These are phyloP conservation scores for Aspergillus campestris DNA, from an alignment of 495 filamentous ascomycete species.

Conservation along the genomic window DNA sequence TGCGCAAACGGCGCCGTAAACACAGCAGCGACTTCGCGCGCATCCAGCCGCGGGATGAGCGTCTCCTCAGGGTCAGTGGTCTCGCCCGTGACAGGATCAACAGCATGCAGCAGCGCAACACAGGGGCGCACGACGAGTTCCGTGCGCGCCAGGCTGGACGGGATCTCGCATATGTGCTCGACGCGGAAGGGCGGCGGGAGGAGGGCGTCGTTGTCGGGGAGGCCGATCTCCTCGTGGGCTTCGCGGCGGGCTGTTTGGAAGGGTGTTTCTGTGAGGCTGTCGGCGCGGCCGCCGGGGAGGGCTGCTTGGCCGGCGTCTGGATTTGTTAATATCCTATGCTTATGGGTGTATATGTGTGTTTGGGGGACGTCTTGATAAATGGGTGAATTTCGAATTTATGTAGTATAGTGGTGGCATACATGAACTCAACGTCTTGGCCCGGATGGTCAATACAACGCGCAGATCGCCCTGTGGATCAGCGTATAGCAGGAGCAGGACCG, in stretches of 20 bases:
- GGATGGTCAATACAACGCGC: conserved; percentile 77
- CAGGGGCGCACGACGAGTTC: conserved; percentile 78
- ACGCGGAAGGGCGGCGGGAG: conserved; percentile 65
- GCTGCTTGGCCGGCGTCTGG: conserved; percentile 68
- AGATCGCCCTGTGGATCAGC: conserved; percentile 70
- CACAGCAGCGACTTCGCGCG: conserved; percentile 82
- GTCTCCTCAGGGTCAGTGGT: conserved; percentile 52
- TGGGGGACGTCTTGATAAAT: not conserved
- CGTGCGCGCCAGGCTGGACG: conserved; percentile 69
- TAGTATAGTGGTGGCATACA: conserved; percentile 26
- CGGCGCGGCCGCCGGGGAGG: conserved; percentile 65
- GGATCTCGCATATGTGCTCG: conserved; percentile 78
- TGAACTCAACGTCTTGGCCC: conserved; percentile 62
- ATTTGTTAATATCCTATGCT: not conserved
- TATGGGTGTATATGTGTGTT: not conserved
- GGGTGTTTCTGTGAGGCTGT: conserved; percentile 39
- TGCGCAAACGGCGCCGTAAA: conserved; percentile 76
- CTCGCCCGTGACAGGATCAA: conserved; percentile 27
- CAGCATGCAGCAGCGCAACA: conserved; percentile 70
- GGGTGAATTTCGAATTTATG: not conserved
- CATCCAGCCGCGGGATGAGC: conserved; percentile 71
- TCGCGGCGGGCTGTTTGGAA: conserved; percentile 79
- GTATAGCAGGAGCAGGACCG: conserved; percentile 78
- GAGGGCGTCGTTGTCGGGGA: conserved; percentile 54
- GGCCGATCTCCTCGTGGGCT: conserved; percentile 84